Percentiles rank a stretch among this genome's conserved stretches.
Conservation (phyloP, 345 rosid genomes). For the Euphorbia peplus region DNA sequence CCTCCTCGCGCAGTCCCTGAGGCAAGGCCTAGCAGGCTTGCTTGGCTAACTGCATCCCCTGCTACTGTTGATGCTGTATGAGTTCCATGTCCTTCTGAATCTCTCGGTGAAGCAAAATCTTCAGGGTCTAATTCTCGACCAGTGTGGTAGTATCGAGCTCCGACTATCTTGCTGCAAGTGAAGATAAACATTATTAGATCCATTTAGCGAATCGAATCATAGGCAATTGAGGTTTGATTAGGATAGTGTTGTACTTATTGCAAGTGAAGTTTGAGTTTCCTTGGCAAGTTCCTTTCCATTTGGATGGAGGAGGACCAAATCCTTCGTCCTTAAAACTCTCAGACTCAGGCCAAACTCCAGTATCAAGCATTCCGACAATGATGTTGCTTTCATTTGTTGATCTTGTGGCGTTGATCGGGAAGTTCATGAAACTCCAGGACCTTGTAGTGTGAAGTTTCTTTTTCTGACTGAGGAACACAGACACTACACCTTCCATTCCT, state of each 20-base stretch:
- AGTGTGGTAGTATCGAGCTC: conserved; percentile 15
- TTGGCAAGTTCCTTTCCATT: conserved; percentile 56
- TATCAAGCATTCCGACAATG: conserved; percentile 41
- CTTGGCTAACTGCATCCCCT: neutral
- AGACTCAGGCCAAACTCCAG: no score
- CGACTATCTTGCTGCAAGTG: conserved; percentile 9
- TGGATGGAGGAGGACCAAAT: conserved; percentile 43
- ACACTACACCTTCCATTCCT: conserved; percentile 50
- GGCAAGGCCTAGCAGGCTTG: conserved; percentile 1
- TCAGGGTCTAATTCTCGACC: neutral
- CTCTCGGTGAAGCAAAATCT: neutral
- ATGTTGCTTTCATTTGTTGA: conserved; percentile 32
- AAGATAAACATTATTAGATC: neutral
- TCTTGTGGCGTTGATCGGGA: conserved; percentile 32
- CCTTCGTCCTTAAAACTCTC: conserved; percentile 37
- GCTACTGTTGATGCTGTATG: conserved; percentile 18
- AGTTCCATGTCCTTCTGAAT: conserved; percentile 16
- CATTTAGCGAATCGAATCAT: no score
- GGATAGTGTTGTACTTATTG: conserved; percentile 43
- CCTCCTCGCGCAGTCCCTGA: conserved; percentile 16
- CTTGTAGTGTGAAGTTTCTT: conserved; percentile 47
- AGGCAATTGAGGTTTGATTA: no score
- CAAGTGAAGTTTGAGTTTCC: no score
- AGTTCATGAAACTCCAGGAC: conserved; percentile 62
- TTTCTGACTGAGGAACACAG: conserved; percentile 48